Conservation (phyloP, 352 stramenopile genomes). For the Phytophthora chlamydospora region DNA sequence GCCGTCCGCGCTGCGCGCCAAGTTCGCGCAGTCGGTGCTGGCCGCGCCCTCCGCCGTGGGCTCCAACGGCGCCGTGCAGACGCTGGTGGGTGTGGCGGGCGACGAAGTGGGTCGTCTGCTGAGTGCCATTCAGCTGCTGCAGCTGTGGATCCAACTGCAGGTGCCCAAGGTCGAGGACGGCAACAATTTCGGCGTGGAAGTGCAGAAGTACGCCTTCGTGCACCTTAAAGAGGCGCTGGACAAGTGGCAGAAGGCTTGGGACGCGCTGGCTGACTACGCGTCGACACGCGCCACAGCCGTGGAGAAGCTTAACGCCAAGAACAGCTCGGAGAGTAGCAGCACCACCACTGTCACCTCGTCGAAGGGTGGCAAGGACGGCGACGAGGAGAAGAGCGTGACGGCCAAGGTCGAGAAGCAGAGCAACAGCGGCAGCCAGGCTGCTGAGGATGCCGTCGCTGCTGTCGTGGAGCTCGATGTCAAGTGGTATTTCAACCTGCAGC, state of each 20-base stretch:
- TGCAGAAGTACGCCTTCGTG: constrained; percentile 79
- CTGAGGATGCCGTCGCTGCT: constrained; percentile 66
- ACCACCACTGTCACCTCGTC: constrained; percentile 64
- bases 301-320: constrained; percentile 80
- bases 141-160: constrained; percentile 78
- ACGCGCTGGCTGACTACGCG: constrained; percentile 75
- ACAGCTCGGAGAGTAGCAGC: constrained; percentile 58
- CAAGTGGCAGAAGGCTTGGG: constrained; percentile 81
- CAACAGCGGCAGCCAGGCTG: constrained; percentile 30
- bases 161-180: constrained; percentile 81
- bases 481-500: constrained; percentile 83
- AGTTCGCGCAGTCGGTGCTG: constrained; percentile 42
- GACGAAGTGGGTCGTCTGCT: constrained; percentile 67
- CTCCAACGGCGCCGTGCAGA: constrained; percentile 49
- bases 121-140: constrained; percentile 52
- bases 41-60: constrained; percentile 38
- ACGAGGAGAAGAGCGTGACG: constrained; percentile 75
- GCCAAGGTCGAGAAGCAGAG: constrained; percentile 66
- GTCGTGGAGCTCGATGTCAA: constrained; percentile 84
- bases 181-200: constrained; percentile 90
- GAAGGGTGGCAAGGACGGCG: constrained; percentile 68
- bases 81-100: constrained; percentile 45
- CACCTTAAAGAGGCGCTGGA: constrained; percentile 70
- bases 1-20: constrained; percentile 46
- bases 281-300: constrained; percentile 61